Evolutionary conservation across 1,284 basidiomycete species (phyloP).

Genomic region (Melampsora americana): DNA sequence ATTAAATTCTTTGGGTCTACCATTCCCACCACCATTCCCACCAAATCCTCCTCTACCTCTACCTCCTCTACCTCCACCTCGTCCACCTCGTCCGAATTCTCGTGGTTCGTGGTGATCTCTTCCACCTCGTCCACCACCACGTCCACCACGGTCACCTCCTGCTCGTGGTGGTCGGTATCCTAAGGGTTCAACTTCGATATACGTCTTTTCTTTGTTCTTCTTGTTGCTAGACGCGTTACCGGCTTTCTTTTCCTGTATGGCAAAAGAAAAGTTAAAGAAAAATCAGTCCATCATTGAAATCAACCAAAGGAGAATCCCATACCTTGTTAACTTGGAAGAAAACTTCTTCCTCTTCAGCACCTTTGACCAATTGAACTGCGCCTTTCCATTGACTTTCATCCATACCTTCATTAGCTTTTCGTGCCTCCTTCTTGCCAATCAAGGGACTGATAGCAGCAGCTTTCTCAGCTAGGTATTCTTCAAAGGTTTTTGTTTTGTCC

Average conservation of each 20-base stretch:
- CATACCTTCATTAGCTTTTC: conserved; percentile 42
- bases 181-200: conserved; percentile 38
- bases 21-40: neutral
- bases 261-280: neutral
- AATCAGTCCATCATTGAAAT: neutral
- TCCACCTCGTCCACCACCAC: conserved; percentile 30
- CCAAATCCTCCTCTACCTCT: conserved; percentile 26
- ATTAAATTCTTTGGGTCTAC: conserved; percentile 29
- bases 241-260: conserved; percentile 35
- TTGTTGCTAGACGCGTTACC: conserved; percentile 11
- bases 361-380: conserved; percentile 35
- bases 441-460: conserved; percentile 17
- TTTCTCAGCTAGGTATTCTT: conserved; percentile 43
- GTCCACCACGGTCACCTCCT: conserved; percentile 34
- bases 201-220: conserved; percentile 42
- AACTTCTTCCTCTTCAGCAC: conserved; percentile 39
- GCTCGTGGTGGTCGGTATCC: conserved; percentile 40
- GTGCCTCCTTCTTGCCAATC: conserved; percentile 25
- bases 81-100: conserved; percentile 27
- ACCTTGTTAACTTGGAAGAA: conserved; percentile 40
- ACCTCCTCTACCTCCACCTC: conserved; percentile 16
- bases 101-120: conserved; percentile 13
- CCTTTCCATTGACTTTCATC: conserved; percentile 43
- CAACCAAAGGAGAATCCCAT: neutral
- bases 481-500: conserved; percentile 44